Percentiles rank a stretch among this genome's conserved stretches.
These are phyloP conservation scores for Geosmithia flava DNA, from an alignment of 2,329 filamentous ascomycete genomes.

Conservation along the genomic window DNA sequence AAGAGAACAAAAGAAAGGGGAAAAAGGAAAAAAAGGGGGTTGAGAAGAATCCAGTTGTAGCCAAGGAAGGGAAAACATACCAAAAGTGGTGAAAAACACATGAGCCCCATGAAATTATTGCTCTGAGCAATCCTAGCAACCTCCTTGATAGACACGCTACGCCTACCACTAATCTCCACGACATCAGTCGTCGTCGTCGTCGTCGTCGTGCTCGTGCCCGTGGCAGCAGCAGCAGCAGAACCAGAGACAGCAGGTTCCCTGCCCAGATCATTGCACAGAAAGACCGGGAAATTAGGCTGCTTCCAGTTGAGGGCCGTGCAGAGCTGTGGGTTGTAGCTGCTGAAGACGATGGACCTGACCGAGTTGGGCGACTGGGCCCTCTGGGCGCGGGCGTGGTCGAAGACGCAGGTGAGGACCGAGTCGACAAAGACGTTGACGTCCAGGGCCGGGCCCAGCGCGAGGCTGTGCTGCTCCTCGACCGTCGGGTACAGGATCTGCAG, in stretches of 20 bases:
- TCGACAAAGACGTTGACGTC: constrained; percentile 86
- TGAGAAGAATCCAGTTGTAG: too few relatives aligned
- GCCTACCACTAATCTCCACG: constrained; percentile 48
- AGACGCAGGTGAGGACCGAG: constrained; percentile 70
- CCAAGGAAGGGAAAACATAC: constrained; percentile 36
- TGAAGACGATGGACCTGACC: constrained; percentile 83
- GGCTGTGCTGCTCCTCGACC: constrained; percentile 53
- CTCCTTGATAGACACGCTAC: constrained; percentile 83
- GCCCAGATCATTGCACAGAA: constrained; percentile 88
- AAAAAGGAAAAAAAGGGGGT: too few relatives aligned
- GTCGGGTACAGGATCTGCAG: constrained; percentile 86
- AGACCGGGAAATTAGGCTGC: constrained; percentile 94
- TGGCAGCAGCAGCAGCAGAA: too few relatives aligned
- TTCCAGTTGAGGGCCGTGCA: constrained; percentile 98
- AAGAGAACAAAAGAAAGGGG: too few relatives aligned
- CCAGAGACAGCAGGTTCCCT: too few relatives aligned
- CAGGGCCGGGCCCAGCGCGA: constrained; percentile 60
- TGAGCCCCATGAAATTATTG: constrained; percentile 97
- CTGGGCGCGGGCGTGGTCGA: constrained; percentile 71
- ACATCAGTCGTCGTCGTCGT: constrained; percentile 19
- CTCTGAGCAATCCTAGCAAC: constrained; percentile 83
- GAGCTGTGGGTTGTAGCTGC: constrained; percentile 78
- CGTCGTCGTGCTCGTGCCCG: constrained; percentile 17
- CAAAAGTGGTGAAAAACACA: constrained; percentile 77
- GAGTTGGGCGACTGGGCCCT: constrained; percentile 52